Base-by-base conservation (phyloP, 2,329 filamentous ascomycete species). In the Ophiostoma sp. region DNA sequence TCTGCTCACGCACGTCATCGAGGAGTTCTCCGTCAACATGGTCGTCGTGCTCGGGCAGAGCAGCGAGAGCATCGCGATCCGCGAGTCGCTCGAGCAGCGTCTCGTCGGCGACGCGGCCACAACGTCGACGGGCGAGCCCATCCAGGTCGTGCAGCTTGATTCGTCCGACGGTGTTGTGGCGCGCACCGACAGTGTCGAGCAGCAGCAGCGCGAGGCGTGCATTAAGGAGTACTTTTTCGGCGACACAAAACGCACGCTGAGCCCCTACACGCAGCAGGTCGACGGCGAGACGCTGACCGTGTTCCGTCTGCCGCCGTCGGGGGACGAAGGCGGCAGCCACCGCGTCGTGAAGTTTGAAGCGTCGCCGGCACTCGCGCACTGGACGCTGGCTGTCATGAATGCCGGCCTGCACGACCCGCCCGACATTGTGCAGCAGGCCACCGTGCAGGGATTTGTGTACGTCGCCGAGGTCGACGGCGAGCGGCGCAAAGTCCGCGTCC, bases 141-240 rank as follows among this genome's bases (percentile, higher is more conserved):
- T 97, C 68, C 86, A 85, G 4, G 85, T 98, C 2, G 82, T 98
- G 65, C 87, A 88, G 69, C 82, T 99, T 12, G 87, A 93, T 71
- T 93, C 92, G 76, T 96, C 93, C 0, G 91, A 92, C 47, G 95
- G 95, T 38, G 93, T 91, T 49, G 91, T 91, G 1, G 87, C 91
- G 74, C 85, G 92, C 64, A 89, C 93, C 71, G 85, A 89, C 49
- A 76, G 80, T 0, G 96, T 92, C 76, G 87, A 93, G 82, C 90
- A 91, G 74, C 83, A 87, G 16, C 79, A 86, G 5, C 85, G 90
- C 62, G 91, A 96, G 74, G 86, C 89, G 0, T 85, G 90, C 66
- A 93, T 97, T 66, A 89, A 90, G 72, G 89, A 93, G 73, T 99
- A 99, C 78, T 99, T 99, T 80, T 99, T 97, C 76, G 95, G 95